Percentiles rank a stretch among this genome's conserved stretches.
phyloP scores from a whole-genome alignment of 2,329 filamentous ascomycete species.

The Apiospora koreana region DNA sequence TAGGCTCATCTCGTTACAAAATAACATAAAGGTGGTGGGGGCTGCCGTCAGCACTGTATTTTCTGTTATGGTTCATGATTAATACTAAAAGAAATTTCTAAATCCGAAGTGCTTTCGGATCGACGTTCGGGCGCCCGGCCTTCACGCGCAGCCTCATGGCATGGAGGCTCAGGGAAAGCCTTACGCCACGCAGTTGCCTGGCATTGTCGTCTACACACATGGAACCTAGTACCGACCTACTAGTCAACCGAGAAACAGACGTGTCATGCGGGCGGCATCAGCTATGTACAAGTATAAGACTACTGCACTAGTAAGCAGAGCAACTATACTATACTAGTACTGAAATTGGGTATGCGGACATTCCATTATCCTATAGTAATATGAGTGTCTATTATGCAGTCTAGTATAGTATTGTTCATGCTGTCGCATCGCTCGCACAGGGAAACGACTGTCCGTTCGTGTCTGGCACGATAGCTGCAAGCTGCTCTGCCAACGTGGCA shows the following conservation, averaged over 20 bases:
- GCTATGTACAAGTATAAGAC: background rate
- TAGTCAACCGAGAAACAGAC: background rate
- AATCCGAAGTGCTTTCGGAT: background rate
- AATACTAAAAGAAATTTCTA: background rate
- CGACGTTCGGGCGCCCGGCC: background rate
- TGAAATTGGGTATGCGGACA: background rate
- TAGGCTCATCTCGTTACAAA: slow-evolving; percentile 7
- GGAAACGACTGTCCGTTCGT: background rate
- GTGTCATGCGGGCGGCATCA: background rate
- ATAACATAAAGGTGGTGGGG: slow-evolving; percentile 3
- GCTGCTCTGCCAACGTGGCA: slow-evolving; percentile 6
- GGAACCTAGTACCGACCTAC: no score
- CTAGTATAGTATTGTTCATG: background rate
- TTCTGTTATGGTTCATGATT: background rate
- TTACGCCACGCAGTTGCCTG: background rate
- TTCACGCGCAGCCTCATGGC: background rate
- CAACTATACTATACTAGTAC: background rate
- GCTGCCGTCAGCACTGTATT: slow-evolving; percentile 8
- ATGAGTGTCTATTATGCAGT: background rate
- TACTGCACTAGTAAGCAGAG: slow-evolving; percentile 2
- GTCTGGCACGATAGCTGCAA: background rate
- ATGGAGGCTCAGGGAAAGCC: background rate
- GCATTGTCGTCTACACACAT: background rate
- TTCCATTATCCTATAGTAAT: background rate
- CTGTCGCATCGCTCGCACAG: background rate